Evolutionary conservation across 208 protist genomes (phyloP), one percentile per base, ranked within the genome.

Genomic region (Acanthamoeba rhysodes): DNA sequence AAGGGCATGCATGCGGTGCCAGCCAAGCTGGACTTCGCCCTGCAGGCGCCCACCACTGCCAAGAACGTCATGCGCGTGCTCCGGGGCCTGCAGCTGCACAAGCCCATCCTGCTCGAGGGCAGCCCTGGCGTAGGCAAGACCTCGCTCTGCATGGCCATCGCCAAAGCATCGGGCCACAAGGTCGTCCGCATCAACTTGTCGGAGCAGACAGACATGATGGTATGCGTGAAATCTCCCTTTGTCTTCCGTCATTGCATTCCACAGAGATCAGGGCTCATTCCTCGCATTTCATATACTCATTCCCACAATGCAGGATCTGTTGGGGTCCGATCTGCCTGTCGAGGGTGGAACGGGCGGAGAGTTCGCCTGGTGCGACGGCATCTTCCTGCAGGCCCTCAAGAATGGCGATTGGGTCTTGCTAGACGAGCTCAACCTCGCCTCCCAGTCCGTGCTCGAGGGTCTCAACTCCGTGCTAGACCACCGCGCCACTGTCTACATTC

Each of bases 381-480:
- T 99, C 20, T 98, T 99, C 62, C 97, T 99, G 41, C 97, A 98
- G 24, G 99, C 99, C 9, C 94, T 98, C 48, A 96, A 96, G 90
- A 97, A 97, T 32, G 99, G 99, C 94, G 97, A 99, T 76, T 99
- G 99, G 99, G 98, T 99, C 18, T 98, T 99, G 48, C 97, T 99
- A 24, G 99, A 99, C 98, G 99, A 99, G 98, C 97, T 99, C 5
- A 99, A 99, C 97, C 97, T 99, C 12, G 99, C 99, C 12, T 99
- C 99, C 59, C 99, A 99, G 98, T 98, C 98, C 18, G 99, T 99
- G 29, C 97, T 99, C 32, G 99, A 99, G 97, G 99, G 99, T 70
- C 98, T 99, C n/a, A 99, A 99, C 98, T 98, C 99, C 9, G 97
- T 99, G 68, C 98, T 99, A 18, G 99, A 99, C 98, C 99, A 99